Base-by-base conservation (phyloP, 805 yeast species). In the Saturnispora diversa region DNA sequence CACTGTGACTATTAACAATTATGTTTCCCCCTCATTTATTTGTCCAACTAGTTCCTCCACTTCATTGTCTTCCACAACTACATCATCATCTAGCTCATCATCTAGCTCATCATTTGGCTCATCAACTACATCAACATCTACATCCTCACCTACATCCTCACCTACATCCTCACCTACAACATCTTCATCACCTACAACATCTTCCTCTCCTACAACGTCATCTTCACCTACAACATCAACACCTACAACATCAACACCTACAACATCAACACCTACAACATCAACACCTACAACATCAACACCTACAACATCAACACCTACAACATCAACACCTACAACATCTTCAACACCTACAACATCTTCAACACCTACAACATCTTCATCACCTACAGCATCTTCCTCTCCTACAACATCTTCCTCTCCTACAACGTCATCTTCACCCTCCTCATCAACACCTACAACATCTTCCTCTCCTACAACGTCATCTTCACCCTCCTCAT, bases 11-110 rank as follows among this genome's bases (percentile, higher is more conserved):
- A 31, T 37, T n/a, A 27, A 37, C 11, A 36, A 43, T 10, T 36
- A 34, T 19, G 36, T 32, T 13, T 25, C 39, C 3, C 27, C 31
- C 22, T 26, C 28, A 4, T 39, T 25, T 28, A 19, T 24, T 17
- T 40, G 44, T 37, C 41, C 50, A 27, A 5, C 39, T 3, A 19
- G 44, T 5, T 40, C 39, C 9, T 30, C 40, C 5, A 37, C 27
- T 19, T 11, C 32, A 13, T 11, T 36, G 27, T 15, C 30, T 25
- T n/a, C n/a, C 10, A 26, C 40, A 4, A 23, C 37, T 6, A 20
- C 29, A 29, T n/a, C 27, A 13, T 21, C 31, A n/a, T 39, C 37
- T 21, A 20, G 13, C 4, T 21, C 36, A 3, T 10, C 37, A 13
- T 16, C 21, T 8, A 40, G 22, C n/a, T 23, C 31, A 15, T 6